Conservation (phyloP, 108 stramenopile genomes). For the Pseudonitzschia delicatissima region DNA sequence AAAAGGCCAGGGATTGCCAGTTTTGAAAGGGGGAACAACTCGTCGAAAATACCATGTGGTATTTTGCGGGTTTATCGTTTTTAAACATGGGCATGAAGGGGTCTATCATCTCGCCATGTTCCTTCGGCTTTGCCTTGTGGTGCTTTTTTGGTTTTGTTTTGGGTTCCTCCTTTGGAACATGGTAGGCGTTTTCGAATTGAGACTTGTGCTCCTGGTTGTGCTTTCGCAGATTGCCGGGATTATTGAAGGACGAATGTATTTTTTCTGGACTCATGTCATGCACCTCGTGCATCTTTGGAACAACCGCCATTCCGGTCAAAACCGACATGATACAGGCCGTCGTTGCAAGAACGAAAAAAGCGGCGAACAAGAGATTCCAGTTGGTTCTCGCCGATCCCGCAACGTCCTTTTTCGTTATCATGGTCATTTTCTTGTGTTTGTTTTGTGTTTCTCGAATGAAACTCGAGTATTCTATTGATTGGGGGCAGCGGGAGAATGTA, state of each 20-base stretch:
- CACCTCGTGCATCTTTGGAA: too few species aligned
- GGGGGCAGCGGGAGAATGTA: too few species aligned
- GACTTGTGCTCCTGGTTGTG: not conserved
- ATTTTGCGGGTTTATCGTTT: not conserved
- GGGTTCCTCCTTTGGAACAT: not conserved
- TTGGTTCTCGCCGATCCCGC: too few species aligned
- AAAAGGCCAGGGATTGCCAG: constrained; percentile 86
- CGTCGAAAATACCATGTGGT: constrained; percentile 70
- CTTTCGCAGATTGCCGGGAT: not conserved
- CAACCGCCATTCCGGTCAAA: not conserved
- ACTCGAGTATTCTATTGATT: too few species aligned
- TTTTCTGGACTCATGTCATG: not conserved
- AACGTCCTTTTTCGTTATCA: too few species aligned
- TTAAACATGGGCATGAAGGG: too few species aligned
- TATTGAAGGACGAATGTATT: not conserved
- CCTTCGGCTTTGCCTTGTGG: not conserved
- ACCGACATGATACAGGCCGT: too few species aligned
- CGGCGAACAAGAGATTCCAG: not conserved
- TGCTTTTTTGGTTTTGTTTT: not conserved
- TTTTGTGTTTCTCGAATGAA: too few species aligned
- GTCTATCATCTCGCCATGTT: too few species aligned
- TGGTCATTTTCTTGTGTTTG: too few species aligned
- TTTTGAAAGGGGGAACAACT: constrained; percentile 72
- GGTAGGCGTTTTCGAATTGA: not conserved
- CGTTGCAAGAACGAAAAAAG: too few species aligned